Base-by-base conservation (phyloP, 2,329 filamentous ascomycete species). In the Neonectria punicea region DNA sequence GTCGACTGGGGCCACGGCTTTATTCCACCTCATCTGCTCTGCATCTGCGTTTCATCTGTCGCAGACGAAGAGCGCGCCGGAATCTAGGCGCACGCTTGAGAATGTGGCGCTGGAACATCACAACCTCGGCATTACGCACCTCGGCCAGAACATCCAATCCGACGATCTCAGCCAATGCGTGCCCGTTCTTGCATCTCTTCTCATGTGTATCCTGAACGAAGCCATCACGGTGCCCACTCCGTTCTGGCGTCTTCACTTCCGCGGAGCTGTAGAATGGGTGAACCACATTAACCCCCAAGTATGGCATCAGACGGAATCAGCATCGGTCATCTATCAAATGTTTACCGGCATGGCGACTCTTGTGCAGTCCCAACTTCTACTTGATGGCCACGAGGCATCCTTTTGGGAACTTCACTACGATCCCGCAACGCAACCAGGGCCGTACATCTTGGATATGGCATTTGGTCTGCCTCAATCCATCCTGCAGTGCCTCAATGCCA, bases 21-120 rank as follows among this genome's bases (percentile, higher is more conserved):
- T 73, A 5, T 73, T 74, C 1, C 70, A 73, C 16, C 70, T 73
- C 25, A 73, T 73, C 18, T 73, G 70, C n/a, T 70, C 71, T 1
- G 71, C 71, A 1, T 71, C 71, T 0, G 71, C 70, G 0, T 73
- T 74, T 9, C 70, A 73, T 4, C 53, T 73, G 1, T 61, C 70
- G 2, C 71, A 65, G 30, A 71, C 63, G 9, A 58, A 65, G 2
- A 51, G 20, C 1, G 57, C 61, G 0, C 49, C 69, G 8, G 72
- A 67, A 4, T 60, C 68, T 0, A 62, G 59, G 28, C 60, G 68
- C 0, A 53, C 60, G 2, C 68, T 73, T 0, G 71, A 73, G 46
- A 73, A 69, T 4, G 61, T 73, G 1, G 71, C 71, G 1, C 53
- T 73, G 2, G 71, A 73, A 16, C 71, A 73, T 13, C 71, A 73